Conservation (phyloP, 2,329 filamentous ascomycete genomes). For the Xylaria multiplex region DNA sequence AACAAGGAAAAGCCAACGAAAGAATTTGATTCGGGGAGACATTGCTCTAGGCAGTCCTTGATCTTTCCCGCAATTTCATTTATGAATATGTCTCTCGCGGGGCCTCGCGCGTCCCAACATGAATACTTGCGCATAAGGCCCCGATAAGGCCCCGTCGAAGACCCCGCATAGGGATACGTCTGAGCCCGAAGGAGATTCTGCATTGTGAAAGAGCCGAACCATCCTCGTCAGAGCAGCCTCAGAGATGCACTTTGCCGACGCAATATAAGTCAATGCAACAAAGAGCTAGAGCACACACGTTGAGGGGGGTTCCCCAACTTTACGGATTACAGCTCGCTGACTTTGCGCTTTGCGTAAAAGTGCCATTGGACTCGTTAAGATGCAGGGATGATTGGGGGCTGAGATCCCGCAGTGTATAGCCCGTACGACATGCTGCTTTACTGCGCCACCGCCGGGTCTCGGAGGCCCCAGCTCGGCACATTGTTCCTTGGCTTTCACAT, state of each 20-base stretch:
- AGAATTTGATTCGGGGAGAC: constrained; percentile 33
- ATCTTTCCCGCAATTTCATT: constrained; percentile 27
- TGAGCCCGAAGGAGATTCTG: constrained; percentile 25
- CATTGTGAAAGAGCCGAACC: constrained; percentile 16
- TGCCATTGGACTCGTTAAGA: not conserved
- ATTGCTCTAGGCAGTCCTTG: constrained; percentile 29
- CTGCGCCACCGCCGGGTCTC: constrained; percentile 22
- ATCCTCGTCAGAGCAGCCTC: constrained; percentile 3
- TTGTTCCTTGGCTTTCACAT: not conserved
- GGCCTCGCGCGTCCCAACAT: constrained; percentile 32
- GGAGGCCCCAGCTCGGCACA: not conserved
- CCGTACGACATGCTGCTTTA: not conserved
- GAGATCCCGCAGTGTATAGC: not conserved
- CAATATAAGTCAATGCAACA: not conserved
- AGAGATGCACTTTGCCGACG: not conserved
- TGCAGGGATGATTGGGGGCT: constrained; percentile 5
- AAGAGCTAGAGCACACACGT: not conserved
- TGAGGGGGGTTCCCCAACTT: constrained; percentile 12
- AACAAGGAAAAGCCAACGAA: constrained; percentile 36
- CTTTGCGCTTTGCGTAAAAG: not conserved
- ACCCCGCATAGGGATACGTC: constrained; percentile 29
- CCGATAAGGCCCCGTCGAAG: constrained; percentile 31
- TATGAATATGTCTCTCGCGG: constrained; percentile 26
- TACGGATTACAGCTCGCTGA: not conserved
- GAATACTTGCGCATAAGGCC: constrained; percentile 32